phyloP scores from a whole-genome alignment of 768 basidiomycete genomes.

The Calocybe gangraenosa region DNA sequence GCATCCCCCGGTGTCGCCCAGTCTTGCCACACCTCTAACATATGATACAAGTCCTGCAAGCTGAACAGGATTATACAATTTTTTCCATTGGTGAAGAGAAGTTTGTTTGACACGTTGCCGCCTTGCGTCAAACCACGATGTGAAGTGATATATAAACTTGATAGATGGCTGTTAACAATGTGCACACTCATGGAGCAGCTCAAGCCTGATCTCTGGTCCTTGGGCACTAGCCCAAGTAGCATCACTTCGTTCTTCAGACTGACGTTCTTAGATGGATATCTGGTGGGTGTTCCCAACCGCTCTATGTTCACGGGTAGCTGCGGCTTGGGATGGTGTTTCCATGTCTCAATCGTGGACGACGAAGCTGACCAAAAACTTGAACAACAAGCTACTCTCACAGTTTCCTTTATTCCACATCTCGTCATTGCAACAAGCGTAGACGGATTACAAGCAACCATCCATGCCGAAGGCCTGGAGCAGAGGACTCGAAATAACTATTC shows the following conservation, averaged over 20 bases:
- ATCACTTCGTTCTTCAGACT: constrained; percentile 8
- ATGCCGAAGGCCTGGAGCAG: neutral
- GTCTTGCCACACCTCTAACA: no score
- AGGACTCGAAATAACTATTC: neutral
- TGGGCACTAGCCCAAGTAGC: neutral
- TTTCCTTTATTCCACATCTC: constrained; percentile 7
- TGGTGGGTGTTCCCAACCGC: neutral
- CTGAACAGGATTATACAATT: no score
- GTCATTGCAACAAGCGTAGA: neutral
- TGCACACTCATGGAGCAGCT: constrained; percentile 5
- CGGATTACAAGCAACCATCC: neutral
- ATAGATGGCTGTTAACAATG: no score
- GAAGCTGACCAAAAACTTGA: neutral
- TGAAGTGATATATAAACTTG: no score
- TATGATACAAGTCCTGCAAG: no score
- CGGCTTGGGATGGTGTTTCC: constrained; percentile 11
- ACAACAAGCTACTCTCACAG: constrained; percentile 1
- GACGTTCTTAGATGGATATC: constrained; percentile 2
- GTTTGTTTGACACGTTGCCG: no score
- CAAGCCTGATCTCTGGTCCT: constrained; percentile 3
- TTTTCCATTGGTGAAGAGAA: no score
- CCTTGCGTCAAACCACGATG: no score
- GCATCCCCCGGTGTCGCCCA: no score
- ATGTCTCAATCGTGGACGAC: neutral
- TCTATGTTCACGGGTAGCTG: constrained; percentile 3